phyloP scores from a whole-genome alignment of 139 green algal species.

The Nannochloris sp. region DNA sequence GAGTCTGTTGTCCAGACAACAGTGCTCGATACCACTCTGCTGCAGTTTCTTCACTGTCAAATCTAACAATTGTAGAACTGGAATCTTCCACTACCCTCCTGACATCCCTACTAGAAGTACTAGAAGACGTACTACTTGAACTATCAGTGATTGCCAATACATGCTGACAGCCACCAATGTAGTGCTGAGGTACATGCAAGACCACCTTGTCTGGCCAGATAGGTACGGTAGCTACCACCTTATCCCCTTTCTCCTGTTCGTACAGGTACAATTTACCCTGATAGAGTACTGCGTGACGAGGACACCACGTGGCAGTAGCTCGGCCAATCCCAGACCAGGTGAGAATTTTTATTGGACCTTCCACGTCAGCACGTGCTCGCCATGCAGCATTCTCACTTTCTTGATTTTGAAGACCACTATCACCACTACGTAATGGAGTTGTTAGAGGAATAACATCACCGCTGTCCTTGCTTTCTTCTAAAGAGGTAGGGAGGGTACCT shows the following conservation, averaged over 20 bases:
- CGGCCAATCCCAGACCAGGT: conserved; percentile 35
- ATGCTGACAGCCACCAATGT: conserved; percentile 21
- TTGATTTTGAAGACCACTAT: conserved; percentile 89
- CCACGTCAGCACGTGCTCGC: conserved; percentile 25
- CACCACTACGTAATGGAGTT: no score
- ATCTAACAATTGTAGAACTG: conserved; percentile 24
- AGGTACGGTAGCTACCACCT: not conserved
- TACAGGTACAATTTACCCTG: conserved; percentile 45
- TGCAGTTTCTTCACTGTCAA: conserved; percentile 12
- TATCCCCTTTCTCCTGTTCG: conserved; percentile 10
- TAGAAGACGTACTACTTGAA: conserved; percentile 17
- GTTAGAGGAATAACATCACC: no score
- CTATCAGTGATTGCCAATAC: no score
- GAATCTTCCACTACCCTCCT: conserved; percentile 11
- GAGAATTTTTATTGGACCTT: conserved; percentile 26
- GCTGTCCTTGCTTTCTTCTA: no score
- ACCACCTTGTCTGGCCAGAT: conserved; percentile 30
- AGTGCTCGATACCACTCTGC: conserved; percentile 22
- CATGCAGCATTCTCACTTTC: conserved; percentile 81
- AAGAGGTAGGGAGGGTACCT: not conserved
- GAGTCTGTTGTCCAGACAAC: conserved; percentile 12
- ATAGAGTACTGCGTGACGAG: conserved; percentile 21
- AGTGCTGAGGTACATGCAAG: conserved; percentile 17
- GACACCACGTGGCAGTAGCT: conserved; percentile 30
- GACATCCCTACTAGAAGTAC: no score